phyloP scores from a whole-genome alignment of 768 basidiomycete genomes.

The Phlebiopsis gigantea region DNA sequence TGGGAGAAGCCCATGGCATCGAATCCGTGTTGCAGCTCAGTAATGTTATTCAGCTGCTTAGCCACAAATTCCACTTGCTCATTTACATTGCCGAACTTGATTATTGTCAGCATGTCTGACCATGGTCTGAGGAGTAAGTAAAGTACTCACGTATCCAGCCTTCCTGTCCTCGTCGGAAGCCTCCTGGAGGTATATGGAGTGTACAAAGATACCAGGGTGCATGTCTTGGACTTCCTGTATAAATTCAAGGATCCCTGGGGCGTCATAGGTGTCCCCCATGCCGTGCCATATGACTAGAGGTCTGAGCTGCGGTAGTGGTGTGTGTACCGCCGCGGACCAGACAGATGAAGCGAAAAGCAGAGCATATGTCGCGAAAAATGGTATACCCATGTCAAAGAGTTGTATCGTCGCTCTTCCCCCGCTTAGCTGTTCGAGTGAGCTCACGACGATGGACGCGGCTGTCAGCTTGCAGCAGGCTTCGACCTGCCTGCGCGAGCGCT shows the following conservation, averaged over 20 bases:
- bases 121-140: neutral
- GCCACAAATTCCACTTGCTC: conserved; percentile 63
- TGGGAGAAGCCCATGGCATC: conserved; percentile 89
- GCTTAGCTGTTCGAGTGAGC: too few species aligned
- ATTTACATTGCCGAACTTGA: conserved; percentile 74
- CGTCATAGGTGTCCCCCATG: conserved; percentile 70
- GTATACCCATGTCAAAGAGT: neutral
- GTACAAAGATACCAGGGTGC: conserved; percentile 73
- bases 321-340: neutral
- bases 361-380: neutral
- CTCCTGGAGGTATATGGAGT: conserved; percentile 64
- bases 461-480: too few species aligned
- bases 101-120: neutral
- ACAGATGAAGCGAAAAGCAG: neutral
- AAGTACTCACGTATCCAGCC: conserved; percentile 52
- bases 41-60: conserved; percentile 55
- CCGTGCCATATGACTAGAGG: conserved; percentile 80
- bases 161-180: conserved; percentile 57
- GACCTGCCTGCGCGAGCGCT: too few species aligned
- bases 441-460: too few species aligned
- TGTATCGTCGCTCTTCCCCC: too few species aligned
- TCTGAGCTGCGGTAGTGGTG: conserved; percentile 19
- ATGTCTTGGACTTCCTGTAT: conserved; percentile 49
- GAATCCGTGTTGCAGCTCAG: conserved; percentile 65
- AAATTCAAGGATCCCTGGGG: conserved; percentile 70